Evolutionary conservation across 495 filamentous ascomycete genomes (phyloP).

Genomic region (Astrocystis sublimbata): DNA sequence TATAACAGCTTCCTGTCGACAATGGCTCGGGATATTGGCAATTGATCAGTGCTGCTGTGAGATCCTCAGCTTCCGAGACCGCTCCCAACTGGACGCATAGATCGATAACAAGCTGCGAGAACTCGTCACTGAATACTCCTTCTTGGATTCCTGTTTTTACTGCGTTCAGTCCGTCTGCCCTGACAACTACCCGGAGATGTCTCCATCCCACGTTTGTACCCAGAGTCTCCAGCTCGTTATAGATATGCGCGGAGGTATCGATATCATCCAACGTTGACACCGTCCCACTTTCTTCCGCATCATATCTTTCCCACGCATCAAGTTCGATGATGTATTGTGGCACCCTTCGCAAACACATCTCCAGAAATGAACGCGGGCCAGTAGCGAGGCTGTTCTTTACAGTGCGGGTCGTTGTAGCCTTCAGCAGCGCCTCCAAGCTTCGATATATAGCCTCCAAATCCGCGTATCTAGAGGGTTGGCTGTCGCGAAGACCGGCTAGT

Average conservation of each 20-base stretch:
- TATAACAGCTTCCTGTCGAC: slow-evolving; percentile 32
- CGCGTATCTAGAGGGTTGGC: slow-evolving; percentile 17
- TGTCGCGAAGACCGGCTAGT: slow-evolving; percentile 18
- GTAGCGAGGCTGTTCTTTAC: slow-evolving; percentile 16
- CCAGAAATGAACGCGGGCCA: slow-evolving; percentile 60
- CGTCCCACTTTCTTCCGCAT: slow-evolving; percentile 52
- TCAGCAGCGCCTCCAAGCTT: slow-evolving; percentile 50
- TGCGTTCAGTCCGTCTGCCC: slow-evolving; percentile 65
- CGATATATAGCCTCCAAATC: slow-evolving; percentile 46
- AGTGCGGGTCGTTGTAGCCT: slow-evolving; percentile 38
- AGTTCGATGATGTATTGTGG: slow-evolving; percentile 64
- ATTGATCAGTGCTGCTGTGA: slow-evolving; percentile 37
- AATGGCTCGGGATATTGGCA: slow-evolving; percentile 41
- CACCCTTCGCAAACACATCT: slow-evolving; percentile 62
- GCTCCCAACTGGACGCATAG: slow-evolving; percentile 43
- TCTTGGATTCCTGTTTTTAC: slow-evolving; percentile 42
- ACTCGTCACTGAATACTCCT: slow-evolving; percentile 35
- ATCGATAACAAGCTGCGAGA: slow-evolving; percentile 41
- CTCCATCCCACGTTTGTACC: slow-evolving; percentile 65
- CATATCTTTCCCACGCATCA: slow-evolving; percentile 51
- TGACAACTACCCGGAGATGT: slow-evolving; percentile 62
- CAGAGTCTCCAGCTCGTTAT: slow-evolving; percentile 65
- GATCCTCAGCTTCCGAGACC: slow-evolving; percentile 40
- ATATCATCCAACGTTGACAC: slow-evolving; percentile 40
- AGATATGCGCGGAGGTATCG: slow-evolving; percentile 53